A percentile compares a stretch with the other conserved stretches of the same genome.
Evolutionary conservation across 805 yeast genomes (phyloP).

Genomic region (Ogataea paraovalis): DNA sequence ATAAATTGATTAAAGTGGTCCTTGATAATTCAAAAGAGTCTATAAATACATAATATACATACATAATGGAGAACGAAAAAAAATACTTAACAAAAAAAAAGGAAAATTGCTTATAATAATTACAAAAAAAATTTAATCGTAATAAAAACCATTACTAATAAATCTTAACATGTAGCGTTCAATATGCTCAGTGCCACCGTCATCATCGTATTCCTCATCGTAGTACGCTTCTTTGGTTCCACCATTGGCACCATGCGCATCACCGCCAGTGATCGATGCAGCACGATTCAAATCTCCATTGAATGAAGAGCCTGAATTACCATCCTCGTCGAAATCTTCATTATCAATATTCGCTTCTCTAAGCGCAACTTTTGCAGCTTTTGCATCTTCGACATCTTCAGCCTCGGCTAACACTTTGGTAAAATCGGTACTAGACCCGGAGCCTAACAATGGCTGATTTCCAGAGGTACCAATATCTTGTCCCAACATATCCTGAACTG

Average conservation of each 20-base stretch:
- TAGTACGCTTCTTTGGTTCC: conserved; percentile 5
- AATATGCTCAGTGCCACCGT: conserved; percentile 71
- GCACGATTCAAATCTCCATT: conserved; percentile 22
- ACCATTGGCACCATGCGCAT: conserved; percentile 26
- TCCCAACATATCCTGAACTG: conserved; percentile 82
- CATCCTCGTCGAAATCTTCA: conserved; percentile 70
- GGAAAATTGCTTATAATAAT: too few relatives aligned
- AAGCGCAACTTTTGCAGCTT: conserved; percentile 87
- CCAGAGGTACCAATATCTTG: conserved; percentile 38
- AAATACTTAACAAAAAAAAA: not conserved
- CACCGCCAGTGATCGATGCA: conserved; percentile 10
- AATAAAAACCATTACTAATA: conserved; percentile 78
- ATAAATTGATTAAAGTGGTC: not conserved
- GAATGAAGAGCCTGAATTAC: conserved; percentile 28
- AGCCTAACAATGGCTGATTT: conserved; percentile 16
- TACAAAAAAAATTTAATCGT: conserved; percentile 29
- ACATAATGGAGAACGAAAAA: not conserved
- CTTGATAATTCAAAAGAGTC: not conserved
- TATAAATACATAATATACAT: not conserved
- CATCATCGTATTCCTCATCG: conserved; percentile 39
- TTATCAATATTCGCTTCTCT: conserved; percentile 78
- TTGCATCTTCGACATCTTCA: conserved; percentile 88
- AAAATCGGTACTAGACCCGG: conserved; percentile 26
- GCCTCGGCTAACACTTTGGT: conserved; percentile 71
- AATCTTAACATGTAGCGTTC: conserved; percentile 95